A percentile compares a stretch with the other conserved stretches of the same genome.
These are phyloP conservation scores for Lomentospora prolificans DNA, from an alignment of 2,329 filamentous ascomycete genomes.

Conservation along the genomic window DNA sequence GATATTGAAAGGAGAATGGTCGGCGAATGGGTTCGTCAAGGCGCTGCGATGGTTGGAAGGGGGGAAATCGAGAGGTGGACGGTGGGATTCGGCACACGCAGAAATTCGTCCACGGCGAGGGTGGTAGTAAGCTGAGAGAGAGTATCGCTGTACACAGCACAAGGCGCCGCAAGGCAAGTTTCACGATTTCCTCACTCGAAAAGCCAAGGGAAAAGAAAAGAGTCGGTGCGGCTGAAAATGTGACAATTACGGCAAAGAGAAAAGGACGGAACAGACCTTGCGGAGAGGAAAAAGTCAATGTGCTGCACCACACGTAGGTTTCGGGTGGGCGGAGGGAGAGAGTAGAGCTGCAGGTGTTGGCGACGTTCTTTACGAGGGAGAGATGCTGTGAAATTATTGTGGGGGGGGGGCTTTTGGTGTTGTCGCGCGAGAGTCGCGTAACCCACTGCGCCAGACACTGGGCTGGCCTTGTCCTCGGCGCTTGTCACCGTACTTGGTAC, in stretches of 20 bases:
- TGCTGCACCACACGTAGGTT: neutral
- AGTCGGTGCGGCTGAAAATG: neutral
- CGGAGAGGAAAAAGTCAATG: neutral
- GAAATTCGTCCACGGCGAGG: neutral
- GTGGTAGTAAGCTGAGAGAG: neutral
- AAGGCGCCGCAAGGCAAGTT: neutral
- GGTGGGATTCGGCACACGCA: constrained; percentile 1
- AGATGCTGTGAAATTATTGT: neutral
- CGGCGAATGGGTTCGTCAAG: neutral
- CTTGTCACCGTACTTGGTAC: neutral
- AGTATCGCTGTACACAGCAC: neutral
- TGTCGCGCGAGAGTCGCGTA: constrained; percentile 8
- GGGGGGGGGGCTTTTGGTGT: constrained; percentile 1
- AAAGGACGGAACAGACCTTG: neutral
- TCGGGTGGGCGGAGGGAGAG: neutral
- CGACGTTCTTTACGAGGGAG: neutral
- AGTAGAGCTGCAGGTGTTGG: neutral
- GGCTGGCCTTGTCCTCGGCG: neutral
- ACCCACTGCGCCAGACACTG: neutral
- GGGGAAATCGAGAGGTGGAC: neutral
- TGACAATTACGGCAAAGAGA: too few relatives aligned
- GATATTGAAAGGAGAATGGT: neutral
- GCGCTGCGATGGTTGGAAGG: too few relatives aligned
- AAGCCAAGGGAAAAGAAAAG: neutral
- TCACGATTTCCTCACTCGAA: too few relatives aligned